A percentile compares a stretch with the other conserved stretches of the same genome.
Evolutionary conservation across 441 rosid species (phyloP).

Genomic region (Cnidoscolus chayamansa): DNA sequence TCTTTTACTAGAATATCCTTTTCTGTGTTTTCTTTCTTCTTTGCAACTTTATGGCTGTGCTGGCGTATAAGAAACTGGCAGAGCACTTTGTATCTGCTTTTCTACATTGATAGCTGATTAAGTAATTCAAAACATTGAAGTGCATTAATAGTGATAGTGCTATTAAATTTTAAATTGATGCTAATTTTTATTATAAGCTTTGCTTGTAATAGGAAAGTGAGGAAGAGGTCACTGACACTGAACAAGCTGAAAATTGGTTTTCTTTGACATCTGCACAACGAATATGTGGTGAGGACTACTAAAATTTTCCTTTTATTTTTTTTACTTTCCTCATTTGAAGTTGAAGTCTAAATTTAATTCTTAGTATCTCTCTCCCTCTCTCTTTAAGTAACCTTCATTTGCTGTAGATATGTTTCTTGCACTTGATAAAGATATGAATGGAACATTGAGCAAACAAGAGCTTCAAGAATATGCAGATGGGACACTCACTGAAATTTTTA

Average conservation of each 20-base stretch:
- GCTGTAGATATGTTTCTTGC: slow-evolving; percentile 85
- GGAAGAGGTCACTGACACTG: slow-evolving; percentile 96
- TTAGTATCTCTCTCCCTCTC: background rate
- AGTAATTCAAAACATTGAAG: slow-evolving; percentile 3
- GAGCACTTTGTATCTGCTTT: background rate
- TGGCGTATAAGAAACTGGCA: background rate
- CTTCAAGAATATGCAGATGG: slow-evolving; percentile 97
- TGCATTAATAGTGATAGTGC: background rate
- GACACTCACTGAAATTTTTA: slow-evolving; percentile 83
- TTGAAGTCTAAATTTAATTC: background rate
- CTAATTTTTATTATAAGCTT: slow-evolving; percentile 18
- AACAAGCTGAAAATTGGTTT: slow-evolving; percentile 99
- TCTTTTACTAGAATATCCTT: background rate
- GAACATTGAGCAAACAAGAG: slow-evolving; percentile 92
- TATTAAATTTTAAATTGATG: slow-evolving; percentile 9
- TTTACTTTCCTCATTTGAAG: background rate
- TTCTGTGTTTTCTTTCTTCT: background rate
- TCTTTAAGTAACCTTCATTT: slow-evolving; percentile 9
- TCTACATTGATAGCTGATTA: background rate
- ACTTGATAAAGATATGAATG: slow-evolving; percentile 89
- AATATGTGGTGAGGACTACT: slow-evolving; percentile 65
- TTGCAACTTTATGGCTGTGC: background rate
- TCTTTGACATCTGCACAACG: slow-evolving; percentile 98
- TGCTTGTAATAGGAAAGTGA: slow-evolving; percentile 68
- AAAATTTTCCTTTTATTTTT: background rate